Evolutionary conservation across 2,329 filamentous ascomycete genomes (phyloP), one percentile per base, ranked within the genome.

Genomic region (Aspergillus sp.): DNA sequence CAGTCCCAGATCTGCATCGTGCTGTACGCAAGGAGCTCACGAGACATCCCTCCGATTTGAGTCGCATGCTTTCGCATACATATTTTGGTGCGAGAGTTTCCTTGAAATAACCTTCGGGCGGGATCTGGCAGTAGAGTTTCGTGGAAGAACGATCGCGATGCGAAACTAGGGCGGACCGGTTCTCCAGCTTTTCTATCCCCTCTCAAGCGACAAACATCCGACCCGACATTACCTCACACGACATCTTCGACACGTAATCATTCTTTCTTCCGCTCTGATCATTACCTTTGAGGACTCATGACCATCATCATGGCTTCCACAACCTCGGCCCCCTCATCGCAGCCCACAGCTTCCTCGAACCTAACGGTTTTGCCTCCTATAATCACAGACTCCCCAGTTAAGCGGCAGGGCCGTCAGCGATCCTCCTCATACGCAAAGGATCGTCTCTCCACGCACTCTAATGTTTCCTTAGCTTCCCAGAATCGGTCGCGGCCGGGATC

Each of bases 371-470:
- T 79, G 25, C 78, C 83, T 57, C 82, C 82, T 41, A 77, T 85
- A 55, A 74, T 82, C 60, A 84, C 83, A 21, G 82, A 81, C 61
- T 75, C 78, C 57, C 74, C 80, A 11, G 77, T 82, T 64, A 87
- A 84, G 71, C 84, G 85, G 73, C 82, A 88, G 71, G 84, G 81
- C 70, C 76, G 85, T 61, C 83, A 88, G 69, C 81, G 87, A 68
- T 88, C 90, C 77, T 92, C 90, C 70, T 90, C 92, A 71, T 90
- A 88, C 70, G 88, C 89, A 64, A 93, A 88, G 78, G 90, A 91
- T 73, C 86, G 92, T 59, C 82, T 96, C 70, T 96, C 92, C 64
- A 90, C 91, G 71, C 94, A 93, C 79, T 95, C 91, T 64, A 88
- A 83, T 69, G 80, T 86, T 61, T 93, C 91, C 15, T 83, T 77